Evolutionary conservation across 2,329 filamentous ascomycete species (phyloP), one percentile per base, ranked within the genome.

Genomic region (Colletotrichum cordylinicola): DNA sequence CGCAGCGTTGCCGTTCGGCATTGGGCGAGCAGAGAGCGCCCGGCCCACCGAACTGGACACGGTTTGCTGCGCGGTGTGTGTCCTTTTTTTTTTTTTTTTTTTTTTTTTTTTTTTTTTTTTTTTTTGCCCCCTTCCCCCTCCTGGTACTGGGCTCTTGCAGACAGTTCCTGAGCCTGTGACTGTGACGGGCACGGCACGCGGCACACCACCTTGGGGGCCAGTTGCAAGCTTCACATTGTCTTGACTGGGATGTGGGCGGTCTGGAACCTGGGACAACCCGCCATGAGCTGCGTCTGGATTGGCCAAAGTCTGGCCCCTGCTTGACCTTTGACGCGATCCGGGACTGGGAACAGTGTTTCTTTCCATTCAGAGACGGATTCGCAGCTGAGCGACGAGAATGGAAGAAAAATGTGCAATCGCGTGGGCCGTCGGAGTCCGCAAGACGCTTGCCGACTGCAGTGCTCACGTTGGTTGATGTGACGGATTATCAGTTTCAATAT

Each of bases 261-360:
- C 72, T 75, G 68, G 69, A 67, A 73, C 68, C 72, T 75, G 61
- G 72, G 55, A 75, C 31, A 61, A 70, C 43, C 37, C 60, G 56
- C 60, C 21, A n/a, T 67, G 55, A n/a, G 52, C 29, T 21, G 52
- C 52, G 18, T 55, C 55, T n/a, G 58, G 67, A 70, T 65, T 70
- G 73, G 55, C 21, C 69, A 1, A 67, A 27, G 0, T 24, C 24
- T n/a, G 73, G 39, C 27, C 73, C 69, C 52, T 64, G 73, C 69
- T 67, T 67, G 61, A 62, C 48, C 56, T 64, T 67, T 67, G 61
- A 62, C 48, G 52, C 72, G 21, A 75, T 67, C 43, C 43, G 55
- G 70, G 48, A 67, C 33, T 4, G 37, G 60, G 21, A 33, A 70
- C 27, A 18, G 31, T 58, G 21, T 62, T 37, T n/a, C 31, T 62